phyloP scores from a whole-genome alignment of 805 yeast species.

The Cyberlindnera saturnus region DNA sequence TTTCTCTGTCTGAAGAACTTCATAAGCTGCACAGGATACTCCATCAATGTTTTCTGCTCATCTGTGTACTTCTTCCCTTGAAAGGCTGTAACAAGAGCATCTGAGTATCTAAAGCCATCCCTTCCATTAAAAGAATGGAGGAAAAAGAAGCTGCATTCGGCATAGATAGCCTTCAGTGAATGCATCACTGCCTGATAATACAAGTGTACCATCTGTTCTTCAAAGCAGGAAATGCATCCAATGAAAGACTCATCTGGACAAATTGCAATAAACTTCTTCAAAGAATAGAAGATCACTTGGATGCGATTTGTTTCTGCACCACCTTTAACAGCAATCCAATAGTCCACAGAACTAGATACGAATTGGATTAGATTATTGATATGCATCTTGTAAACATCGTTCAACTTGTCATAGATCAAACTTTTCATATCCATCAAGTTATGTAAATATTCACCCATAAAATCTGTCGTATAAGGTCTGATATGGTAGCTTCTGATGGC shows the following conservation, averaged over 20 bases:
- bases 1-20: constrained; percentile 25
- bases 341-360: constrained; percentile 6
- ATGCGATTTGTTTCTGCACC: constrained; percentile 14
- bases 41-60: constrained; percentile 12
- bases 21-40: constrained; percentile 25
- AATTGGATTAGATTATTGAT: constrained; percentile 15
- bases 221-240: constrained; percentile 6
- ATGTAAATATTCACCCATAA: constrained; percentile 25
- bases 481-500: constrained; percentile 28
- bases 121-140: constrained; percentile 30
- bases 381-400: constrained; percentile 6
- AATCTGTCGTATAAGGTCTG: constrained; percentile 24
- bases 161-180: constrained; percentile 29
- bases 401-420: constrained; percentile 12
- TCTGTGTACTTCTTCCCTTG: constrained; percentile 4
- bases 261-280: constrained; percentile 19
- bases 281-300: constrained; percentile 20
- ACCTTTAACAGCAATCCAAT: constrained; percentile 12
- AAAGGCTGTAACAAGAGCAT: constrained; percentile 7
- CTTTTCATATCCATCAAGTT: constrained; percentile 17
- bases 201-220: constrained; percentile 22
- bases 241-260: constrained; percentile 16
- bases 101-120: constrained; percentile 25
- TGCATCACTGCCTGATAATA: constrained; percentile 30
- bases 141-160: constrained; percentile 31